Base-by-base conservation (phyloP, 495 filamentous ascomycete species). In the Penicillium egyptiacum region DNA sequence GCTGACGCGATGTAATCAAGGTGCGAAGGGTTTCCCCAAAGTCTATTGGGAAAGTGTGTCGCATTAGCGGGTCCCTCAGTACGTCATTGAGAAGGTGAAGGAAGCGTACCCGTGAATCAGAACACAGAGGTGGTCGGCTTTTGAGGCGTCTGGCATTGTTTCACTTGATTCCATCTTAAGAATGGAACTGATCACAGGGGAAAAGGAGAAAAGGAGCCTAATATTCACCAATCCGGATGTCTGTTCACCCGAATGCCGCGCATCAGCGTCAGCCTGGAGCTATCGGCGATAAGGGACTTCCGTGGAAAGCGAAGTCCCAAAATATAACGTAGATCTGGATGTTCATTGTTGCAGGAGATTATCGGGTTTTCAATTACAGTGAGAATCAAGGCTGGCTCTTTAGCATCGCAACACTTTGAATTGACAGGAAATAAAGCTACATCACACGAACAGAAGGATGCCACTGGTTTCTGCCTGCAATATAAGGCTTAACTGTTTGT, bases 11-110 rank as follows among this genome's bases (percentile, higher is more conserved):
- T 70, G 55, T 83, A 86, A 28, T 82, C 78, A 67, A 97, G 81
- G 72, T 98, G 94, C 43, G 79, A 76, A 10, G 93, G 92, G 65
- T 96, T 96, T 16, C 93, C 93, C 94, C 94, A 96, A 57, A 96
- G 82, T 37, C 91, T 91, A 56, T 55, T 6, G 42, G 48, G 20
- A 37, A 20, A 31, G 39, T 58, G 17, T 41, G 50, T 47, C 58
- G 42, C 50, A 58, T 58, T 51, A 48, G 48, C 42, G 28, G 44
- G 28, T 9, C 20, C 16, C 4, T 53, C 5, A 11, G 37, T 14
- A 44, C 55, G 50, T 59, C 51, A 58, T 58, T 20, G 40, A 17
- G 11, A 48, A 44, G 63, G n/a, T 31, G 53, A 22, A 53, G n/a
- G 37, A 39, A 40, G 63, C 82, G 66, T 81, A 94, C 92, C 93